Evolutionary conservation across 2,329 filamentous ascomycete species (phyloP), one percentile per base, ranked within the genome.

Genomic region (Pseudogymnoascus sp.): DNA sequence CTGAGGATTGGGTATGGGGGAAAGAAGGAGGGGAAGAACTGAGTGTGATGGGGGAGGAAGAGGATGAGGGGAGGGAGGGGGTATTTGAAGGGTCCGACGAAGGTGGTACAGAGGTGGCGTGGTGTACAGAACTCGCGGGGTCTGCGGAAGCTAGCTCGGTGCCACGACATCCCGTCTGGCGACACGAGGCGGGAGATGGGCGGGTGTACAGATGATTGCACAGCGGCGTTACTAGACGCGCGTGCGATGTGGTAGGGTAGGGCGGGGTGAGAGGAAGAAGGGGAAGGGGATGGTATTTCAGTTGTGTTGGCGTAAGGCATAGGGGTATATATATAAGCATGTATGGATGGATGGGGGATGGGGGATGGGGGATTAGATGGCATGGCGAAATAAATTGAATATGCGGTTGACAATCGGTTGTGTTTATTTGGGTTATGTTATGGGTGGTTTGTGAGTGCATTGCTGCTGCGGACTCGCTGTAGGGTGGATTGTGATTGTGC

Each of bases 1-100:
- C 79, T 99, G 73, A 84, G 92, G 68, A 86, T 92, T 68, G 77
- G 76, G 2, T 82, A 83, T 50, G 59, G 42, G 16, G 40, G 63
- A 29, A 42, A 42, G 21, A 66, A 67, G 61, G 63, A 66, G 47
- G 42, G 40, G 13, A 67, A 67, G 53, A 35, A 63, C 21, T 65
- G 16, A 44, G 37, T 50, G 35, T 35, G 35, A 26, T n/a, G 59
- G 62, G 16, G 6, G 16, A 26, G 24, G 31, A 16, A 29, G 62
- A 56, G 40, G 26, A 21, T 24, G 11, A 38, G 29, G 1, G 2
- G 31, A 16, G 31, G 64, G 38, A 47, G 29, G 24, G 59, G 35
- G 29, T 42, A 44, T 44, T 13, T 44, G 10, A 13, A 21, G n/a
- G n/a, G n/a, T n/a, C 16, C 1, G 1, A 3, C n/a, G 2, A 21